phyloP scores from a whole-genome alignment of 768 basidiomycete species.

The Chalciporus piperatus region DNA sequence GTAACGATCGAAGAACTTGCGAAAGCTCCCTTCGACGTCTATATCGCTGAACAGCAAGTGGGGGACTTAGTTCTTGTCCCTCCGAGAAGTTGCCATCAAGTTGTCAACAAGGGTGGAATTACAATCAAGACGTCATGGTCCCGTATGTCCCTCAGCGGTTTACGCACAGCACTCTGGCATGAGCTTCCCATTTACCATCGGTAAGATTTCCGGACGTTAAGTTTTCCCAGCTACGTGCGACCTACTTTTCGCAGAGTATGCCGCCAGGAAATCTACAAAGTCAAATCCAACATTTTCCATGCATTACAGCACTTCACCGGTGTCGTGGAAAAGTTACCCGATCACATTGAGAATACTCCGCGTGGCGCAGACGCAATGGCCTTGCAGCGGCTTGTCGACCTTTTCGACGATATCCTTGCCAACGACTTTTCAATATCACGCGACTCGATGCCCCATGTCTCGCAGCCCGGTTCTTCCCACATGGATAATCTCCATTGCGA shows the following conservation, averaged over 20 bases:
- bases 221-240: not conserved
- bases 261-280: constrained; percentile 70
- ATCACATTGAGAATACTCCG: not conserved
- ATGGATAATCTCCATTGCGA: constrained; percentile 53
- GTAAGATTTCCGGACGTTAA: constrained; percentile 34
- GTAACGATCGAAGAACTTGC: constrained; percentile 61
- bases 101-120: constrained; percentile 76
- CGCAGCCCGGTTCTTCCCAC: constrained; percentile 18
- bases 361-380: constrained; percentile 9
- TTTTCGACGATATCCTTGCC: constrained; percentile 51
- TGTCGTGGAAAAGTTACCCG: constrained; percentile 7
- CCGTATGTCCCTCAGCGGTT: constrained; percentile 68
- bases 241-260: constrained; percentile 56
- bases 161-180: constrained; percentile 58
- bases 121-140: constrained; percentile 88
- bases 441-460: constrained; percentile 28
- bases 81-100: constrained; percentile 79
- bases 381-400: constrained; percentile 37
- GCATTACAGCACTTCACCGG: constrained; percentile 41
- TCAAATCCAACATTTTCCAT: constrained; percentile 64
- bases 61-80: constrained; percentile 84
- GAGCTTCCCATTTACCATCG: constrained; percentile 80
- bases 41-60: constrained; percentile 65
- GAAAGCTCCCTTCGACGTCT: constrained; percentile 65
- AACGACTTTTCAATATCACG: constrained; percentile 42